Conservation (phyloP, 257 asterid species). For the Agastache rugosa region DNA sequence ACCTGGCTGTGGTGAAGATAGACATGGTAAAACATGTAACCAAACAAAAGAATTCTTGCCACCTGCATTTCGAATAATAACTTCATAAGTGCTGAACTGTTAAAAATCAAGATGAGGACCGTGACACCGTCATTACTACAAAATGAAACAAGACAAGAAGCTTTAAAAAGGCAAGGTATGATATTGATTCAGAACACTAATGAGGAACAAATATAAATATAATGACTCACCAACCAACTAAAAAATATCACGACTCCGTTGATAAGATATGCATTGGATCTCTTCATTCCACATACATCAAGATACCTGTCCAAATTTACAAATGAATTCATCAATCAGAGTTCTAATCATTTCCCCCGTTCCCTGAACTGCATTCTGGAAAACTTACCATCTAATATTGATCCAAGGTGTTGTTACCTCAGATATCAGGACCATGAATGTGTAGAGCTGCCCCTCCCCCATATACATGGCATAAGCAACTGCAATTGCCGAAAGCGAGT, state of each 20-base stretch:
- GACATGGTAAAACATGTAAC: conserved; percentile 82
- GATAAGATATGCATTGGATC: conserved; percentile 69
- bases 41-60: conserved; percentile 88
- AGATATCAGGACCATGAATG: conserved; percentile 96
- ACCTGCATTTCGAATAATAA: conserved; percentile 67
- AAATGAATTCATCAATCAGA: conserved; percentile 39
- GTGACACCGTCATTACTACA: no score
- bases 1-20: conserved; percentile 82
- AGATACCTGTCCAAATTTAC: conserved; percentile 69
- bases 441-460: conserved; percentile 98
- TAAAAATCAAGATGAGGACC: conserved; percentile 8
- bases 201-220: conserved; percentile 12
- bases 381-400: conserved; percentile 86
- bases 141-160: conserved; percentile 17
- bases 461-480: conserved; percentile 86
- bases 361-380: conserved; percentile 13
- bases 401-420: conserved; percentile 94
- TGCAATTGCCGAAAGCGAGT: conserved; percentile 86
- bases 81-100: conserved; percentile 17
- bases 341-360: not conserved
- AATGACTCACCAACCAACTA: conserved; percentile 83
- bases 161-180: not conserved
- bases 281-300: conserved; percentile 88
- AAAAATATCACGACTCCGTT: conserved; percentile 83
- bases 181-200: not conserved